Base-by-base conservation (phyloP, 352 stramenopile species). In the Phytophthora sojae region DNA sequence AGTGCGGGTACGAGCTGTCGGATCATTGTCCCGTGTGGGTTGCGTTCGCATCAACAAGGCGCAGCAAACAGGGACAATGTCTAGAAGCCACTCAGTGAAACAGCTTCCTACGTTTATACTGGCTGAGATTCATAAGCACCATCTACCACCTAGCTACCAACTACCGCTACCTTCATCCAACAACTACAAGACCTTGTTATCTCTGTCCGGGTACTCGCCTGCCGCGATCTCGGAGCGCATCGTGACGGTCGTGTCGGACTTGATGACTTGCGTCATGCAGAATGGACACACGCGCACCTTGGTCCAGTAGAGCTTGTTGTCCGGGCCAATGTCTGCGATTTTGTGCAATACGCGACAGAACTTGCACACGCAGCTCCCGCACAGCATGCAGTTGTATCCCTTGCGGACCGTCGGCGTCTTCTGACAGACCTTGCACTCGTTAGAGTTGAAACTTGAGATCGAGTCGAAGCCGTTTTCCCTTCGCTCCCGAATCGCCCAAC, bases 21-120 rank as follows among this genome's bases (percentile, higher is more conserved):
- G 83, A 91, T 57, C 83, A 93, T 72, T 92, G 82, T 37, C 86
- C 83, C 9, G 85, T 90, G 25, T 93, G 75, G 72, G 58, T 88
- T 45, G 81, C 80, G 6, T 76, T 91, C 45, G 59, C 32, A 39
- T 39, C 32, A 39, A 39, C 32, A 39, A 39, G 14, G 32, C 32
- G 32, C 62, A 39, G 25, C 57, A 42, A 58, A 12, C 32, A 60
- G 57, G 9, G 39, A 47, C 39, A 47, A 47, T 39, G 32, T 14
- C 32, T 11, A 39, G 8, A 39, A 39, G 4, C 32, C 32, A 3
- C 9, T 39, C 0, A 12, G 9, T 14, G 32, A 39, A 12, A 39
- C 32, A 39, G 32, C 9, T 39, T 6, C 12, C 32, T 39, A 12
- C 32, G 12, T 39, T 15, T 39, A 39, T 39, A 39, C 32, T 15